Base-by-base conservation (phyloP, 768 basidiomycete species). In the Mrakia frigida region DNA sequence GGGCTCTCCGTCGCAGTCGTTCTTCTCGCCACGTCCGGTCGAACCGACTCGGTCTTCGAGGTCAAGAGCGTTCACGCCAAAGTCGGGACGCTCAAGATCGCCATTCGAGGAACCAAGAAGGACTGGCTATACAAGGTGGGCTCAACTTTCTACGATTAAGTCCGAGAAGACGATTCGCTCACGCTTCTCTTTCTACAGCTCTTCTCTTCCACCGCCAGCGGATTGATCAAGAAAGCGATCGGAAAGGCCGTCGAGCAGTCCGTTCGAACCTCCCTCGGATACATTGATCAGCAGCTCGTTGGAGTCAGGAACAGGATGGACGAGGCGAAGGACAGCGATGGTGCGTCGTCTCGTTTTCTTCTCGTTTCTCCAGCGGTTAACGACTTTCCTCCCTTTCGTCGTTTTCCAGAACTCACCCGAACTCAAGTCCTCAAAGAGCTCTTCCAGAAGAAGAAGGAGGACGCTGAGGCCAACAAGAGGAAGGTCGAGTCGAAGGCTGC, bases 91-190 rank as follows among this genome's bases (percentile, higher is more conserved):
- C 88, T 98, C 80, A 94, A 92, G 84, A 96, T 95, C 84, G 88
- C 89, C 35, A 92, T 99, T 80, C 89, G 93, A 6, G 94, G 97
- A 79, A 88, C 90, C 78, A 95, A 94, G 84, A 94, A 97, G 84
- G 91, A 94, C 80, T 84, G 91, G 13, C 7, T 43, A 50, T 79
- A 97, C 53, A 88, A 88, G 73, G 31, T 50, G 6, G 6, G 28
- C 28, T 46, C 18, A n/a, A n/a, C 13, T 31, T 67, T 67, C 9
- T 60, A 46, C 43, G n/a, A n/a, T n/a, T n/a, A n/a, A n/a, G n/a
- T n/a, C n/a, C n/a, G n/a, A n/a, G n/a, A n/a, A n/a, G n/a, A n/a
- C n/a, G n/a, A n/a, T n/a, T 41, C 39, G 43, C 43, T 46, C 9
- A 46, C n/a, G 9, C 16, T 46, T 46, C 43, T 2, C 53, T 6